Evolutionary conservation across 2,329 filamentous ascomycete genomes (phyloP), one percentile per base, ranked within the genome.

Genomic region (Ilyonectria mors-panacis): DNA sequence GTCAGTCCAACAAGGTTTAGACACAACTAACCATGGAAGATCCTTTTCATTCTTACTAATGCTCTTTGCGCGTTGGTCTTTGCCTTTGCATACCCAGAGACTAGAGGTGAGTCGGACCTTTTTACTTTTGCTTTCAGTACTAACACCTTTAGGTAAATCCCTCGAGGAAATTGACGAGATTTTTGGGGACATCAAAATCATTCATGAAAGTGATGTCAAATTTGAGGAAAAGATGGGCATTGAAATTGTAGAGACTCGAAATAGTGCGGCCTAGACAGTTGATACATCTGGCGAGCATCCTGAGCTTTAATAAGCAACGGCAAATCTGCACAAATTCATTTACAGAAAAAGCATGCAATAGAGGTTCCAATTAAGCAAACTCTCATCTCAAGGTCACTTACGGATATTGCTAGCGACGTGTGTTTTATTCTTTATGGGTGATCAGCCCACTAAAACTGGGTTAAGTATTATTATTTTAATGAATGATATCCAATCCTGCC

Each of bases 151-250:
- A 80, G 80, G 81, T 0, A 82, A 82, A 78, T 82, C 81, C 0
- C 70, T 82, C 0, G 81, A 82, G 58, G 77, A 82, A 56, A 81
- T 82, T 26, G 80, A 80, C 15, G 80, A 82, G 30, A 79, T 82
- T 8, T 82, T 82, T 50, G 81, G 80, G 1, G 81, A 82, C 35
- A 77, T 82, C 53, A 75, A 78, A 51, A 70, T 75, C 6, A 65
- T 77, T 0, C 72, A 63, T 4, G 66, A 73, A 17, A 70, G 69
- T 0, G 72, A 78, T 15, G 62, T 72, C 1, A 75, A 70, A 10
- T 54, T 77, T 5, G 68, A 68, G 0, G 75, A 76, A 2, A 74
- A 75, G 17, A 39, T 17, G 17, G 68, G 66, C 0, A 37, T 73
- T 0, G 67, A 71, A 9, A 42, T 67, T 6, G 33, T 68, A 2